Conservation (phyloP, 1,284 basidiomycete genomes). For the Boletellus deceptivus region DNA sequence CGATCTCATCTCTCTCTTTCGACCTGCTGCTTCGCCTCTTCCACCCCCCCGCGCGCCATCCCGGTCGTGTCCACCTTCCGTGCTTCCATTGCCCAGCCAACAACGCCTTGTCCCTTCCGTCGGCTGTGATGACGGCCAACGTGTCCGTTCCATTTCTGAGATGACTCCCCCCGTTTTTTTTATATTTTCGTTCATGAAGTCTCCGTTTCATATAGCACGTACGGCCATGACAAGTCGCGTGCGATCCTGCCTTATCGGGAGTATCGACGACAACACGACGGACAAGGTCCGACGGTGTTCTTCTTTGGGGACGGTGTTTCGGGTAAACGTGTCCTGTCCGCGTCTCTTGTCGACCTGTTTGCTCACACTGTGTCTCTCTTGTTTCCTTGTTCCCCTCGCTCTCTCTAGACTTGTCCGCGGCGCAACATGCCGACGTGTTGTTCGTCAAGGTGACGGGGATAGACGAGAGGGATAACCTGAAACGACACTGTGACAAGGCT, state of each 20-base stretch:
- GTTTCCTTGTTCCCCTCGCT: neutral
- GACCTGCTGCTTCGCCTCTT: too few relatives aligned
- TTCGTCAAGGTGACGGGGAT: conserved; percentile 83
- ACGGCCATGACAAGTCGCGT: conserved; percentile 91
- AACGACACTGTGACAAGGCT: conserved; percentile 70
- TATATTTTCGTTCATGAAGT: neutral
- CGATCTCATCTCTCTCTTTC: neutral
- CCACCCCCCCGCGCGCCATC: too few relatives aligned
- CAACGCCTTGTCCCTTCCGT: too few relatives aligned
- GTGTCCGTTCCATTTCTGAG: neutral
- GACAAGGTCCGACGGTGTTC: conserved; percentile 75
- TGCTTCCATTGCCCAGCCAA: too few relatives aligned
- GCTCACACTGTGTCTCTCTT: neutral
- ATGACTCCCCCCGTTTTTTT: neutral
- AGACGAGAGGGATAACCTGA: conserved; percentile 79
- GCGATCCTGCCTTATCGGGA: conserved; percentile 80
- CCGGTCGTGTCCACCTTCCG: too few relatives aligned
- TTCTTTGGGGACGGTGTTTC: conserved; percentile 97
- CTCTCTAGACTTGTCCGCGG: conserved; percentile 79
- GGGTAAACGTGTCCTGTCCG: conserved; percentile 48
- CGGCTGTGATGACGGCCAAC: too few relatives aligned
- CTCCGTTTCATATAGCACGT: conserved; percentile 54
- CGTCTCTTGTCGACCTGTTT: neutral
- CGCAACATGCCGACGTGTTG: conserved; percentile 83
- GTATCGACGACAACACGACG: conserved; percentile 48